phyloP scores from a whole-genome alignment of 176 grass and related monocot species.

The Dendrocalamus sinicus region DNA sequence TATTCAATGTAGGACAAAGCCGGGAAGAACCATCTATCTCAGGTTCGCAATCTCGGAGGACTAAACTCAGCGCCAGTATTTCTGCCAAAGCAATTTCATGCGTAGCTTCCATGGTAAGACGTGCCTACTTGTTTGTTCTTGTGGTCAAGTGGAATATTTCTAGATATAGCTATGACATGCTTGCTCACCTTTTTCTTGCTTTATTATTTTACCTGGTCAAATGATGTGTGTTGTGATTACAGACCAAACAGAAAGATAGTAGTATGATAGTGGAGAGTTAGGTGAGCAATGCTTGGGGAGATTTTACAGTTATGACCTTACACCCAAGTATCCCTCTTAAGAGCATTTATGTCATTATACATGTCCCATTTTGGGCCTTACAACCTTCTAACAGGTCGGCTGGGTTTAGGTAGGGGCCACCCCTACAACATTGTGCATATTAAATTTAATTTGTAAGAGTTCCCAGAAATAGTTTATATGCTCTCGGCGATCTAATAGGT shows the following conservation, averaged over 20 bases:
- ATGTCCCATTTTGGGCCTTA: too few relatives aligned
- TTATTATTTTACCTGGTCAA: constrained; percentile 5
- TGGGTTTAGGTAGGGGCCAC: too few relatives aligned
- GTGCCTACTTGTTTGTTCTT: background rate
- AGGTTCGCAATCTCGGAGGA: background rate
- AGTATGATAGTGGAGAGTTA: too few relatives aligned
- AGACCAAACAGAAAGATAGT: too few relatives aligned
- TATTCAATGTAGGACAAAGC: constrained; percentile 33
- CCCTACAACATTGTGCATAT: background rate
- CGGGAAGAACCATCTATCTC: background rate
- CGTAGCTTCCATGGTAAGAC: constrained; percentile 41
- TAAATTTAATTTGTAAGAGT: background rate
- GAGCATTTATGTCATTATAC: too few relatives aligned
- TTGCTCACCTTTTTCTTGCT: background rate
- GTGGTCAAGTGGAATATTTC: constrained; percentile 6
- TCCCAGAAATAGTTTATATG: background rate
- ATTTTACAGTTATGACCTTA: too few relatives aligned
- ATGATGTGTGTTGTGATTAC: background rate
- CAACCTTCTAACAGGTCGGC: too few relatives aligned
- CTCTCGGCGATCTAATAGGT: background rate
- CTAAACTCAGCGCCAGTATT: background rate
- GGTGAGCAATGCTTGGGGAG: too few relatives aligned
- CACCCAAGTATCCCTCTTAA: too few relatives aligned
- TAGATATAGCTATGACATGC: background rate
- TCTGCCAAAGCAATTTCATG: constrained; percentile 26